Evolutionary conservation across 345 rosid species (phyloP).

Genomic region (Zanthoxylum bungeanum): DNA sequence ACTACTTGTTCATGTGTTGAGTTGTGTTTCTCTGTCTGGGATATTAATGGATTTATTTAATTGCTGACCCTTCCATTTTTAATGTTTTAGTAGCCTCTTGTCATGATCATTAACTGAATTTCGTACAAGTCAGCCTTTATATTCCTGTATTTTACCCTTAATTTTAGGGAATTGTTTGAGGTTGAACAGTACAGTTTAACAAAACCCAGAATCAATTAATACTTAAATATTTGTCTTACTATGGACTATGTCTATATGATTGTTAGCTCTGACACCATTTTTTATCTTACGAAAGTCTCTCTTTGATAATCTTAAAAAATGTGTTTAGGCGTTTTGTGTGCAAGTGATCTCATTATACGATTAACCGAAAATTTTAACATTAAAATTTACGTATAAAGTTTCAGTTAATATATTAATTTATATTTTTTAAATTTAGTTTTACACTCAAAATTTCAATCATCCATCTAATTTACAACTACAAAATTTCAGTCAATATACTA

Average conservation of each 20-base stretch:
- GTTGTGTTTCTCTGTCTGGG: neutral
- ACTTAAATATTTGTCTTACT: neutral
- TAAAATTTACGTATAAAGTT: no score
- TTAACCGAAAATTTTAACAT: no score
- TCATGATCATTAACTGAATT: conserved; percentile 7
- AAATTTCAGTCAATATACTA: no score
- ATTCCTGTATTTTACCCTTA: neutral
- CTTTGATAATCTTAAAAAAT: neutral
- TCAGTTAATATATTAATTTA: no score
- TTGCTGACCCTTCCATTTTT: conserved; percentile 1
- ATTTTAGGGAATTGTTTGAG: conserved; percentile 18
- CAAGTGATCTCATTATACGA: no score
- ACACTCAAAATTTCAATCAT: no score
- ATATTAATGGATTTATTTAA: neutral
- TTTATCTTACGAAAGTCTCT: neutral
- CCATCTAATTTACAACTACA: no score
- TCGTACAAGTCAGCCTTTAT: conserved; percentile 6
- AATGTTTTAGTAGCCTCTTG: neutral
- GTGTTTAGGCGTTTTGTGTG: no score
- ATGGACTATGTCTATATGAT: neutral
- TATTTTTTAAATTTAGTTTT: no score
- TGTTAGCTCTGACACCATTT: conserved; percentile 1
- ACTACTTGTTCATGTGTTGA: neutral
- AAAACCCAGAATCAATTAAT: neutral
- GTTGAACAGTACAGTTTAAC: conserved; percentile 4